Base-by-base conservation (phyloP, 176 grass and related monocot species). In the Carex littledalei region DNA sequence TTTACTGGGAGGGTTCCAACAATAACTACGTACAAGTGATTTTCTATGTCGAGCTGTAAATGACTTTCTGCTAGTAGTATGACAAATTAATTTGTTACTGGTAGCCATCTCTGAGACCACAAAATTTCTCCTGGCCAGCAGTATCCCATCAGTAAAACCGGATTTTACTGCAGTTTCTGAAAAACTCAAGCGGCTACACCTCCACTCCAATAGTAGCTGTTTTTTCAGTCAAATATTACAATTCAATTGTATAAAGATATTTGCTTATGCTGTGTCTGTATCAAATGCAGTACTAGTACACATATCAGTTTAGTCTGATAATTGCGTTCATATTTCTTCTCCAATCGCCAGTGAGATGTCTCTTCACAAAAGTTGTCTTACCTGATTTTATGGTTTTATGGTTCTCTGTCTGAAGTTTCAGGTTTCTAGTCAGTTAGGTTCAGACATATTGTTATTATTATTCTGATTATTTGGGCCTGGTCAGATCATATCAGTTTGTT, bases 341-440 rank as follows among this genome's bases (percentile, higher is more conserved):
- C 94, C 0, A 96, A 96, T 96, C 94, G 29, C 94, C 91, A 10
- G 94, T 97, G 14, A 97, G 94, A 97, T 97, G 94, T 67, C 94
- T 97, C 84, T 97, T 97, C 65, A 94, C 94, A 87, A 96, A 96
- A 49, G 94, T 96, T 15, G 94, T 96, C 81, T 96, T 96, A 53
- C 94, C 94, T 96, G 80, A 55, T 8, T 88, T 41, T n/a, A n/a
- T n/a, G 16, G 18, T 77, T 5, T 22, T 29, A 22, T 55, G 12
- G 21, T 77, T 77, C 22, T 45, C 6, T 76, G 10, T 53, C 53
- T 53, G 72, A 22, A 54, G 12, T 54, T 54, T 31, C 1, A 21
- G 21, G 4, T 77, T 72, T 72, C 26, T 22, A 31, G 47, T 77
- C 3, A 15, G 10, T 77, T 21, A 29, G 11, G 72, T 54, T 31